Evolutionary conservation across 768 basidiomycete species (phyloP).

Genomic region (Mycena sanguinolenta): DNA sequence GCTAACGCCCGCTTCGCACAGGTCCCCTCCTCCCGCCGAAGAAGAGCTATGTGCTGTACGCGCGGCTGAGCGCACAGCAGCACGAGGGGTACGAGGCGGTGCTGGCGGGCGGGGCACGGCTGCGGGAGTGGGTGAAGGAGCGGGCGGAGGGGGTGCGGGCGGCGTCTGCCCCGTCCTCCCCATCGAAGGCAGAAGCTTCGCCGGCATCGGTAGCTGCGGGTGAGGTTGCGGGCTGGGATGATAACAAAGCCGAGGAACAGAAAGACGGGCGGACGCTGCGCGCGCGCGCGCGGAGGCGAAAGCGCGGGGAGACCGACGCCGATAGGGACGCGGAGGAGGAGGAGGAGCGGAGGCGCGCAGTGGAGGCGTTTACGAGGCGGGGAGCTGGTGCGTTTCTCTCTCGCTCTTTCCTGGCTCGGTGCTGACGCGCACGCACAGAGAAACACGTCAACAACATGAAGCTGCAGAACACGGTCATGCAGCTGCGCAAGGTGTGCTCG

Average conservation of each 20-base stretch:
- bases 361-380: slow-evolving; percentile 67
- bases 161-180: no score
- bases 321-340: slow-evolving; percentile 38
- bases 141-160: slow-evolving; percentile 43
- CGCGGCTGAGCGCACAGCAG: slow-evolving; percentile 86
- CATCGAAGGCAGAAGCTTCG: slow-evolving; percentile 22
- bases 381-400: slow-evolving; percentile 64
- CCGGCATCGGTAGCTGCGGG: not conserved
- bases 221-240: no score
- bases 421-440: slow-evolving; percentile 55
- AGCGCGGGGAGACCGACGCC: slow-evolving; percentile 37
- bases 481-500: slow-evolving; percentile 95
- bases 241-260: slow-evolving; percentile 29
- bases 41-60: slow-evolving; percentile 95
- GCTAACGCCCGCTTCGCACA: not conserved
- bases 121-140: slow-evolving; percentile 64
- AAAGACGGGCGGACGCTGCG: slow-evolving; percentile 45
- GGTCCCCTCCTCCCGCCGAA: slow-evolving; percentile 85
- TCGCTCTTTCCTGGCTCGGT: not conserved
- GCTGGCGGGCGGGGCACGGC: slow-evolving; percentile 70
- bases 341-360: slow-evolving; percentile 58
- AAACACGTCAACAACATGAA: slow-evolving; percentile 93
- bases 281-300: slow-evolving; percentile 48
- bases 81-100: slow-evolving; percentile 89
- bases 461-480: slow-evolving; percentile 96